Base-by-base conservation (phyloP, 2,329 filamentous ascomycete genomes). In the Harringtonia aguacate region DNA sequence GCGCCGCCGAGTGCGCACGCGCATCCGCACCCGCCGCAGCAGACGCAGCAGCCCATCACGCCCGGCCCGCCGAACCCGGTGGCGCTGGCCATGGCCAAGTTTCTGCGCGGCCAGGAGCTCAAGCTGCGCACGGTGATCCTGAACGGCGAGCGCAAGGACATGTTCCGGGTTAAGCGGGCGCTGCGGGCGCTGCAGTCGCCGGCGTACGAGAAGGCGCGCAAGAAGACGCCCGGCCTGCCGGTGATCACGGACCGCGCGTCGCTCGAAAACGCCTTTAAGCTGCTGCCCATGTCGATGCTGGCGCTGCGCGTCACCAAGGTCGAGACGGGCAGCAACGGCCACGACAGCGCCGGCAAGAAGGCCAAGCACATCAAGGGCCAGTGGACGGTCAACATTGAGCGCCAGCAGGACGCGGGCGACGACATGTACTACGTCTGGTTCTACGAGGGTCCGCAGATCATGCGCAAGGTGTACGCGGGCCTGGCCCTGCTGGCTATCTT, bases 131-230 rank as follows among this genome's bases (percentile, higher is more conserved):
- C 89, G 17, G 90, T 86, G 61, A 94, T 98, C 51, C 76, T 97
- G 52, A 89, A 95, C 53, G 92, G 92, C 56, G 89, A 95, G 72
- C 79, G 92, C 57, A 97, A 95, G 67, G 90, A 98, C 53, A 94
- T 98, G 86, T 97, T 98, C 66, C 84, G 83, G 73, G 92, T 98
- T 62, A 97, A 97, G 74, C 86, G 92, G 60, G 92, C 92, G 34
- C 82, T 98, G 49, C 85, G 92, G 55, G 88, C 86, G 24, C 75
- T 98, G 43, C 73, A 94, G 63, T 92, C 88, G 20, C 84, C 86
- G 40, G 88, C 84, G 34, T 98, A 98, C 67, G 76, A 80, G 55
- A 95, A 94, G 69, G 87, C 87, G 46, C 76, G 83, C 58, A 83
- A 83, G 61, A 94, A 94, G 78, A 92, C 95, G 66, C 78, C 87